Evolutionary conservation across 1,139 yeast genomes (phyloP).

Genomic region (Geotrichum europaeum): DNA sequence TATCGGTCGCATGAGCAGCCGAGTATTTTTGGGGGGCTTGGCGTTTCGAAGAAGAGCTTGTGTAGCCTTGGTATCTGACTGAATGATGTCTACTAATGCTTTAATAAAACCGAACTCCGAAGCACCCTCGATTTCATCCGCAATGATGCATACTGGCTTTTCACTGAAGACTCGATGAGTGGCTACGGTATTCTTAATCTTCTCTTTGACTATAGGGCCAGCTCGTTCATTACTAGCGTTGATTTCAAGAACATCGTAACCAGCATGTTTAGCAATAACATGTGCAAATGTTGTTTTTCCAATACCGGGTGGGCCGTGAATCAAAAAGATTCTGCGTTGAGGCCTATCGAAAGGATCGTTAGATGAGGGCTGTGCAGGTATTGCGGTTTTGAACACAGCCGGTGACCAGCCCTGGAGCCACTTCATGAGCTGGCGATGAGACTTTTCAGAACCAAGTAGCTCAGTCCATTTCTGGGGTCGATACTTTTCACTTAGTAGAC

Average conservation of each 20-base stretch:
- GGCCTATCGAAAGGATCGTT: slow-evolving; percentile 67
- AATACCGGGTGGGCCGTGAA: slow-evolving; percentile 93
- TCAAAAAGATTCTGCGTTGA: slow-evolving; percentile 55
- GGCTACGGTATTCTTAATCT: slow-evolving; percentile 64
- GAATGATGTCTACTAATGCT: slow-evolving; percentile 55
- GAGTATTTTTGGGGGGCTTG: slow-evolving; percentile 26
- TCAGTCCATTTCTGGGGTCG: slow-evolving; percentile 69
- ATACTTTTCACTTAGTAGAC: slow-evolving; percentile 54
- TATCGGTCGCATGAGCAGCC: slow-evolving; percentile 68
- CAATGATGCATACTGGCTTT: slow-evolving; percentile 71
- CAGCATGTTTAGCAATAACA: slow-evolving; percentile 73
- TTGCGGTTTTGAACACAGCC: slow-evolving; percentile 43
- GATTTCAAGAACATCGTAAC: slow-evolving; percentile 74
- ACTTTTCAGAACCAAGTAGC: slow-evolving; percentile 72
- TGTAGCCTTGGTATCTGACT: slow-evolving; percentile 48
- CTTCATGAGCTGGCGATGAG: slow-evolving; percentile 60
- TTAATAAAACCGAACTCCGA: slow-evolving; percentile 74
- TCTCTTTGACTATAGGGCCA: slow-evolving; percentile 50
- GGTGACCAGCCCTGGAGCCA: slow-evolving; percentile 84
- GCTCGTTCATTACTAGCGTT: slow-evolving; percentile 86
- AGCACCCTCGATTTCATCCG: slow-evolving; percentile 92
- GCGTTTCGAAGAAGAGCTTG: slow-evolving; percentile 1
- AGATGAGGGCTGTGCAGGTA: slow-evolving; percentile 7
- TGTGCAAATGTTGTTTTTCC: slow-evolving; percentile 93
- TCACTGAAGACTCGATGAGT: slow-evolving; percentile 51